These are phyloP conservation scores for Santalum album DNA, from an alignment of 164 flowering plant species.

Conservation along the genomic window DNA sequence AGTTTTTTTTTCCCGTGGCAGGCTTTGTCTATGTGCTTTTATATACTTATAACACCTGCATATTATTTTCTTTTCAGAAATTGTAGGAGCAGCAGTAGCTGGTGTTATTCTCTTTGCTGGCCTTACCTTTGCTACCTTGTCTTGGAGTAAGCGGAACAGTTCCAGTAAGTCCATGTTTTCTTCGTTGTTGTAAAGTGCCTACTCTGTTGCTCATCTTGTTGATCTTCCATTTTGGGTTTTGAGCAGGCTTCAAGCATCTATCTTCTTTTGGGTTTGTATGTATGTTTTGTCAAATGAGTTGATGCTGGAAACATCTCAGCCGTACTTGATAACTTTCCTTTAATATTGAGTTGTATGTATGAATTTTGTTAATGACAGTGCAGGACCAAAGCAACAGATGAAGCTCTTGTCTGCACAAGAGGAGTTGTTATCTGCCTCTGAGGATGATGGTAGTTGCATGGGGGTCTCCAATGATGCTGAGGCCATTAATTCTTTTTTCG, in stretches of 20 bases:
- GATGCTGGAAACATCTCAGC: no score
- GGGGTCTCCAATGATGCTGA: constrained; percentile 21
- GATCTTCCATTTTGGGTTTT: not conserved
- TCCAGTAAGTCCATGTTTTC: constrained; percentile 40
- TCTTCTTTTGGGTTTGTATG: not conserved
- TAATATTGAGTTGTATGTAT: not conserved
- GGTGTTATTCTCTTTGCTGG: constrained; percentile 66
- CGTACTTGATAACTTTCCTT: not conserved
- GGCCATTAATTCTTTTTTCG: constrained; percentile 12
- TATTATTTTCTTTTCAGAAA: constrained; percentile 67
- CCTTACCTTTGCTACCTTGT: constrained; percentile 54
- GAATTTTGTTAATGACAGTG: constrained; percentile 4
- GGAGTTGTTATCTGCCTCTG: constrained; percentile 32
- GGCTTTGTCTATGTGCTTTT: not conserved
- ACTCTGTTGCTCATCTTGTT: not conserved
- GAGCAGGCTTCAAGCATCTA: not conserved
- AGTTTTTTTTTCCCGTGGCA: not conserved
- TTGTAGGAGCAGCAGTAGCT: constrained; percentile 60
- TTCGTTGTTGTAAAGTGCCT: not conserved
- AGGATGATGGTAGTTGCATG: constrained; percentile 20
- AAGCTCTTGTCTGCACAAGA: constrained; percentile 47
- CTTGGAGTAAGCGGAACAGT: constrained; percentile 40
- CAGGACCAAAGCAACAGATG: constrained; percentile 55
- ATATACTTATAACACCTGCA: constrained; percentile 40
- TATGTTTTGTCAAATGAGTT: not conserved